Evolutionary conservation across 1,139 yeast species (phyloP).

Genomic region (Kluyveromyces sp.): DNA sequence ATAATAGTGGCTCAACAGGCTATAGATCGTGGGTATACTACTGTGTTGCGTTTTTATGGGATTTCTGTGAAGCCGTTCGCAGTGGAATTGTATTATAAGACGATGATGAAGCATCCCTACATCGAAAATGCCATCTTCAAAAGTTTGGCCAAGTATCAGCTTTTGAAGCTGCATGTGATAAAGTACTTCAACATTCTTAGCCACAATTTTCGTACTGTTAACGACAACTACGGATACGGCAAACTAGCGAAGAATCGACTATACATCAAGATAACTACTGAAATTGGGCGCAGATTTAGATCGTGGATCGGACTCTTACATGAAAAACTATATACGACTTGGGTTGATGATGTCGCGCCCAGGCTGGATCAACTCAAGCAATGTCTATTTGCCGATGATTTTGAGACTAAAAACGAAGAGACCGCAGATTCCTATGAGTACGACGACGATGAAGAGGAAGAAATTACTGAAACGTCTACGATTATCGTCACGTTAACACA

Average conservation of each 20-base stretch:
- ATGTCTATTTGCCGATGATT: neutral
- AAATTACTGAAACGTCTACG: constrained; percentile 19
- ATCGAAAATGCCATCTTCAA: neutral
- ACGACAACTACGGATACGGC: constrained; percentile 5
- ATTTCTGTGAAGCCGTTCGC: constrained; percentile 3
- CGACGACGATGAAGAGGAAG: constrained; percentile 10
- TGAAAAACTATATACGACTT: neutral
- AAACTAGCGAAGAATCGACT: neutral
- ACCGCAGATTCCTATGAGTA: constrained; percentile 10
- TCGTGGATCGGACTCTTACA: neutral
- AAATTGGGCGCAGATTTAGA: neutral
- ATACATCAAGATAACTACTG: neutral
- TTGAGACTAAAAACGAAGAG: constrained; percentile 7
- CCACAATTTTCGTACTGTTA: neutral
- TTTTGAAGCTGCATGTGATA: neutral
- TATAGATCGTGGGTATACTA: neutral
- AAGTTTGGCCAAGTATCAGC: neutral
- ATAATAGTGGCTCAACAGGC: neutral
- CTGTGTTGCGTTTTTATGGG: neutral
- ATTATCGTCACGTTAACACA: constrained; percentile 13
- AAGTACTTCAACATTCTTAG: constrained; percentile 1
- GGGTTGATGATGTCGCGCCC: neutral
- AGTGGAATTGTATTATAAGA: neutral
- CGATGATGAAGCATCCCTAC: constrained; percentile 2
- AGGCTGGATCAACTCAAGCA: neutral